phyloP scores from a whole-genome alignment of 768 basidiomycete genomes.

The Mycena amicta region DNA sequence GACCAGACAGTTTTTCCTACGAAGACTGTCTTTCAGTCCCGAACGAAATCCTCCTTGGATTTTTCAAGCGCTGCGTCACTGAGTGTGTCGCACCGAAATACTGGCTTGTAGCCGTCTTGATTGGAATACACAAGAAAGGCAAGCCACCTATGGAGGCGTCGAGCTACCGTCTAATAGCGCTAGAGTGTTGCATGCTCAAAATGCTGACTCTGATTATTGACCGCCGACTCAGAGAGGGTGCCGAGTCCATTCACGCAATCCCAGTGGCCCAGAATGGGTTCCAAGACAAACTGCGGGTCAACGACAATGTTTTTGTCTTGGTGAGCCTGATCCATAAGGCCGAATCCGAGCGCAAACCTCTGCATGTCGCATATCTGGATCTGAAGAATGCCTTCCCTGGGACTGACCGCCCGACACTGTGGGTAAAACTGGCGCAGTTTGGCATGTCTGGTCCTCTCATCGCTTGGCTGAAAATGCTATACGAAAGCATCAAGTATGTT shows the following conservation, averaged over 20 bases:
- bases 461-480: slow-evolving; percentile 19
- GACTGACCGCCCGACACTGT: slow-evolving; percentile 11
- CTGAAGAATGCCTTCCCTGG: slow-evolving; percentile 20
- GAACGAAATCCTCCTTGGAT: slow-evolving; percentile 2
- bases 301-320: not conserved
- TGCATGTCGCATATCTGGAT: slow-evolving; percentile 19
- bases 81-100: no score
- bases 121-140: not conserved
- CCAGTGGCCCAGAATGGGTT: no score
- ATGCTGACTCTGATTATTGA: not conserved
- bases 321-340: slow-evolving; percentile 2
- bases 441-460: slow-evolving; percentile 18
- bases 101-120: not conserved
- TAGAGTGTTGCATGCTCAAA: not conserved
- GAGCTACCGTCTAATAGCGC: slow-evolving; percentile 1
- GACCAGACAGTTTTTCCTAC: slow-evolving; percentile 5
- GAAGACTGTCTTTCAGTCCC: no score
- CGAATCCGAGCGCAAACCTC: not conserved
- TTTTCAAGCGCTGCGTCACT: not conserved
- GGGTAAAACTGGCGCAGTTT: slow-evolving; percentile 13
- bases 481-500: not conserved
- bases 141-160: not conserved
- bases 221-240: not conserved
- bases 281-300: no score
- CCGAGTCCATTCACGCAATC: not conserved